Evolutionary conservation across 2,329 filamentous ascomycete genomes (phyloP).

Genomic region (Talaromyces sp.): DNA sequence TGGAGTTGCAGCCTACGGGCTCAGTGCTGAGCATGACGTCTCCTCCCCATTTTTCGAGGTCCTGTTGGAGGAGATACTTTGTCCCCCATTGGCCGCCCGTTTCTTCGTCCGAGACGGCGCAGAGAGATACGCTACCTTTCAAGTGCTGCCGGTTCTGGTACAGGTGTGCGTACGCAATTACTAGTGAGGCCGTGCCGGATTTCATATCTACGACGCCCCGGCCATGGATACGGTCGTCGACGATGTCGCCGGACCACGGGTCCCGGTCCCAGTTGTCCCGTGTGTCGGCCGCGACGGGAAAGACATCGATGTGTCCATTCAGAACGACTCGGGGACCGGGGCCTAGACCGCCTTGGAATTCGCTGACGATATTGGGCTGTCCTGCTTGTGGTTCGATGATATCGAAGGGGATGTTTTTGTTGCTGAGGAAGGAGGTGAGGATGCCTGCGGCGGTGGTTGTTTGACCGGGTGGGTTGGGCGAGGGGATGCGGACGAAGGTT

Average conservation of each 20-base stretch:
- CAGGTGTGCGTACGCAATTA: constrained; percentile 40
- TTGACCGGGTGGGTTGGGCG: constrained; percentile 4
- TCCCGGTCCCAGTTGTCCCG: constrained; percentile 30
- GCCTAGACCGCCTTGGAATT: background rate
- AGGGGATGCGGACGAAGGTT: background rate
- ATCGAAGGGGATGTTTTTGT: background rate
- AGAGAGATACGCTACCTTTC: constrained; percentile 27
- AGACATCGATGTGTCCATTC: constrained; percentile 46
- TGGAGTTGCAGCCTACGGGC: constrained; percentile 37
- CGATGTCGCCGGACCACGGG: constrained; percentile 39
- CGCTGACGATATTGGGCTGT: constrained; percentile 5
- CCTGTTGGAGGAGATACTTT: constrained; percentile 33
- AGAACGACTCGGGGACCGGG: constrained; percentile 33
- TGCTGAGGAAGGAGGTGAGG: background rate
- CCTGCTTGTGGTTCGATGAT: background rate
- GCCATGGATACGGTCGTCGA: constrained; percentile 34
- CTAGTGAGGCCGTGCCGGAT: constrained; percentile 39
- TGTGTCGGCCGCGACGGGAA: constrained; percentile 34
- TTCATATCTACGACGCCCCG: constrained; percentile 46
- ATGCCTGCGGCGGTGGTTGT: background rate
- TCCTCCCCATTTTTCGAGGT: constrained; percentile 34
- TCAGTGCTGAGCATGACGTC: constrained; percentile 42
- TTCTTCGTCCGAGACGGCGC: constrained; percentile 42
- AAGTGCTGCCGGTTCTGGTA: constrained; percentile 21
- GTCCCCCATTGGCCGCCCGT: constrained; percentile 38